Evolutionary conservation across 768 basidiomycete species (phyloP).

Genomic region (Candolleomyces eurysporus): DNA sequence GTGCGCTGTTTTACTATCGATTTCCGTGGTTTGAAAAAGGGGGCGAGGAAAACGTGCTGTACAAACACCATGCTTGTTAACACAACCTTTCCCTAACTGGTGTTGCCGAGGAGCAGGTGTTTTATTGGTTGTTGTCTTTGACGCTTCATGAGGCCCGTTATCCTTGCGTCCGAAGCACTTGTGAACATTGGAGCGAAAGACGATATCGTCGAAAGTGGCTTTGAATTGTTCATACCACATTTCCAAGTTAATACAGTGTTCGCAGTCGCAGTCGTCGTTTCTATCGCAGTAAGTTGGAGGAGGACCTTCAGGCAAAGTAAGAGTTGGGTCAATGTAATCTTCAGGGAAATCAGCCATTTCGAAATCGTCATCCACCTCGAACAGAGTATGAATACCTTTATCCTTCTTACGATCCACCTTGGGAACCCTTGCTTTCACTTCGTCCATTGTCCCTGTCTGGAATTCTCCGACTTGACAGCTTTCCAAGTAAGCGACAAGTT

Average conservation of each 20-base stretch:
- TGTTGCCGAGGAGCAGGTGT: not conserved
- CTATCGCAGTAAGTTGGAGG: slow-evolving; percentile 34
- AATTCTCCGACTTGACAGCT: not conserved
- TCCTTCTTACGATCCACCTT: not conserved
- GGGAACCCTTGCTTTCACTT: not conserved
- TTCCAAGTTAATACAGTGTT: slow-evolving; percentile 6
- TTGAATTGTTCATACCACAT: not conserved
- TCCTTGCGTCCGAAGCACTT: not conserved
- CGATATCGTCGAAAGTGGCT: not conserved
- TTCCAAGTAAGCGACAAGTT: not conserved
- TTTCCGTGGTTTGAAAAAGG: not conserved
- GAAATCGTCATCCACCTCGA: not conserved
- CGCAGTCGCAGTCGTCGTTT: slow-evolving; percentile 19
- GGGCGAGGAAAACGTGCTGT: not conserved
- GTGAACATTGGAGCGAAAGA: not conserved
- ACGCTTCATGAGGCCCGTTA: slow-evolving; percentile 15
- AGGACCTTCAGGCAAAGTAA: not conserved
- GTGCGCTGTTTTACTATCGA: not conserved
- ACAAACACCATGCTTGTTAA: not conserved
- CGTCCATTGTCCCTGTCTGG: not conserved
- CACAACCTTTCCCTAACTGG: not conserved
- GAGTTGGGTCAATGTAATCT: too few species aligned
- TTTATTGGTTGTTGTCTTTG: not conserved
- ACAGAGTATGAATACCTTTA: not conserved
- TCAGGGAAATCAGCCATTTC: slow-evolving; percentile 25